These are phyloP conservation scores for Sextonia rubra DNA, from an alignment of 164 flowering plant genomes.

Conservation along the genomic window DNA sequence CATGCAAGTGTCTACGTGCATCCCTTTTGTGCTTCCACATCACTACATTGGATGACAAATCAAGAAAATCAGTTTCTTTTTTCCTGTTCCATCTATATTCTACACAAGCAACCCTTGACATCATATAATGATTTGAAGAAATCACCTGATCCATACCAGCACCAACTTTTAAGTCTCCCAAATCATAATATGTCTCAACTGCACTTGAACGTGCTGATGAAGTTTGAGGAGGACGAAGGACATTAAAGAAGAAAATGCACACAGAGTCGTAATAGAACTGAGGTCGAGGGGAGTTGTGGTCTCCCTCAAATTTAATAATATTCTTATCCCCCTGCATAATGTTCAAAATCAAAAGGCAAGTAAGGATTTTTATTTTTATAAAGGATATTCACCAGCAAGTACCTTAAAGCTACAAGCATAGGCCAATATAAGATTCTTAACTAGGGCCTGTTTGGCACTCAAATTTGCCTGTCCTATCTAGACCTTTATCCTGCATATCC, in stretches of 20 bases:
- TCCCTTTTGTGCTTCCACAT: too few species aligned
- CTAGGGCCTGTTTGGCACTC: neutral
- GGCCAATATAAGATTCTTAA: neutral
- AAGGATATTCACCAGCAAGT: neutral
- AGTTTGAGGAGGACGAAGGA: slow-evolving; percentile 77
- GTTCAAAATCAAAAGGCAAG: slow-evolving; percentile 5
- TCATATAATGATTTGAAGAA: slow-evolving; percentile 4
- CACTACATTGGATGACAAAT: too few species aligned
- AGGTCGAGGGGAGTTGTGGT: slow-evolving; percentile 93
- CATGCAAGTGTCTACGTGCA: too few species aligned
- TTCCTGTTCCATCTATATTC: too few species aligned
- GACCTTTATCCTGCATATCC: too few species aligned
- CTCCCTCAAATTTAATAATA: slow-evolving; percentile 87
- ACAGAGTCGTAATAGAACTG: slow-evolving; percentile 91
- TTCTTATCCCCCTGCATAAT: slow-evolving; percentile 84
- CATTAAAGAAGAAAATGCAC: slow-evolving; percentile 86
- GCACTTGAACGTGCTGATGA: slow-evolving; percentile 45
- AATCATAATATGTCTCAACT: slow-evolving; percentile 61
- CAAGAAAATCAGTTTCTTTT: too few species aligned
- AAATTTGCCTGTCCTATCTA: too few species aligned
- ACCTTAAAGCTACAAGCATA: neutral
- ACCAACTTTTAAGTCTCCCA: slow-evolving; percentile 63
- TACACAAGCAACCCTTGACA: neutral
- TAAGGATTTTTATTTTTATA: neutral
- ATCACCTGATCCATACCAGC: slow-evolving; percentile 70